Base-by-base conservation (phyloP, 768 basidiomycete species). In the Wakefieldia striispora region DNA sequence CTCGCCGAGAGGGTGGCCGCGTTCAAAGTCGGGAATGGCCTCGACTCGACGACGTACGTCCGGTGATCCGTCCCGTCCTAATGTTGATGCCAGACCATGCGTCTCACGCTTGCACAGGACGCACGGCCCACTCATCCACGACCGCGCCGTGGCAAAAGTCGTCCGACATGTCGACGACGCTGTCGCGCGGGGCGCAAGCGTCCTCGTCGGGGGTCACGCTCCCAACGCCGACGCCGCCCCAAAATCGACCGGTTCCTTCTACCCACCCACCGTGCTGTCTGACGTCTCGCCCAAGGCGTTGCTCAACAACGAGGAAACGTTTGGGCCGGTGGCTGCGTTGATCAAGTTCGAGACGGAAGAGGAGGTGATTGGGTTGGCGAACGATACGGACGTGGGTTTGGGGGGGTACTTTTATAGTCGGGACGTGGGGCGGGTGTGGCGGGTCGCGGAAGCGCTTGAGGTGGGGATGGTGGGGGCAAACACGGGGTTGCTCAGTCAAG, bases 51-150 rank as follows among this genome's bases (percentile, higher is more conserved):
- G 51, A 82, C 79, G 91, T 93, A 65, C 56, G 86, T 71, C 8
- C 20, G 16, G 20, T 36, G 40, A 31, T 31, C 23, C 4, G 14
- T 10, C 34, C 23, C 4, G 14, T 10, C 11, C 17, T 14, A 4
- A 20, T 11, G 9, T n/a, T 17, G 24, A 39, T 19, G 2, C 7
- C 35, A 16, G 37, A 24, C 17, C 24, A 43, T 12, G 23, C 23
- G 23, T 23, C 23, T 6, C 23, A 23, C 6, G 27, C 33, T 27
- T 16, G 34, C 51, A 34, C 54, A 91, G 89, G 37, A 98, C 95
- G 0, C 95, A 97, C 58, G 97, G 97, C 0, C 97, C 97, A 13
- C 77, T 99, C 42, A 97, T 99, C 53, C 95, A 98, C 70, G 68
- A 70, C 14, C 84, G 84, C 20, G 94, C 94, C 0, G 72, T 94